phyloP scores from a whole-genome alignment of 352 stramenopile genomes.

The Albugo candida region DNA sequence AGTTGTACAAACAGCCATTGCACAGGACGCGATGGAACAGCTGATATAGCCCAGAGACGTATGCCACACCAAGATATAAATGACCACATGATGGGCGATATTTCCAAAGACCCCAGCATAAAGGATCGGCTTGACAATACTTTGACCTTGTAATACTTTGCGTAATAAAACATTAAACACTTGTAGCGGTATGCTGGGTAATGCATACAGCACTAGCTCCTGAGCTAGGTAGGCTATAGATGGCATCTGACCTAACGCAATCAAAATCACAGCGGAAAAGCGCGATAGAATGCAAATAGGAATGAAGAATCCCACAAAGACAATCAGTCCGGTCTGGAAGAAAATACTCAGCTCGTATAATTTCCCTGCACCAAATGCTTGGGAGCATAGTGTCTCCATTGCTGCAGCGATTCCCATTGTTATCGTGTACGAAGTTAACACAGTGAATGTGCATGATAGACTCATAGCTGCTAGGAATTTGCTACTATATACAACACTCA shows the following conservation, averaged over 20 bases:
- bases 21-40: constrained; percentile 47
- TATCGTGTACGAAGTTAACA: constrained; percentile 64
- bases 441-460: constrained; percentile 60
- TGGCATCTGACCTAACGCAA: constrained; percentile 39
- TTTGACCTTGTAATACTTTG: constrained; percentile 74
- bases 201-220: constrained; percentile 38
- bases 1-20: constrained; percentile 20
- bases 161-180: constrained; percentile 63
- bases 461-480: constrained; percentile 61
- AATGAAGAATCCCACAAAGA: constrained; percentile 44
- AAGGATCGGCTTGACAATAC: constrained; percentile 70
- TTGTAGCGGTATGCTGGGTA: constrained; percentile 67
- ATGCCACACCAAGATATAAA: constrained; percentile 78
- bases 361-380: constrained; percentile 72
- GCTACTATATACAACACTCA: constrained; percentile 33
- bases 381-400: constrained; percentile 78
- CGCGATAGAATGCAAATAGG: constrained; percentile 39
- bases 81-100: constrained; percentile 51
- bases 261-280: constrained; percentile 57
- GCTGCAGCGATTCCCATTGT: constrained; percentile 68
- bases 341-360: constrained; percentile 73
- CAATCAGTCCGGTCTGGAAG: constrained; percentile 58
- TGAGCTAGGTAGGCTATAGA: constrained; percentile 49
- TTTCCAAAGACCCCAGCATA: constrained; percentile 54
- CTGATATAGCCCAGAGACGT: constrained; percentile 51